Base-by-base conservation (phyloP, 2,329 filamentous ascomycete species). In the Fusarium nematophilum region DNA sequence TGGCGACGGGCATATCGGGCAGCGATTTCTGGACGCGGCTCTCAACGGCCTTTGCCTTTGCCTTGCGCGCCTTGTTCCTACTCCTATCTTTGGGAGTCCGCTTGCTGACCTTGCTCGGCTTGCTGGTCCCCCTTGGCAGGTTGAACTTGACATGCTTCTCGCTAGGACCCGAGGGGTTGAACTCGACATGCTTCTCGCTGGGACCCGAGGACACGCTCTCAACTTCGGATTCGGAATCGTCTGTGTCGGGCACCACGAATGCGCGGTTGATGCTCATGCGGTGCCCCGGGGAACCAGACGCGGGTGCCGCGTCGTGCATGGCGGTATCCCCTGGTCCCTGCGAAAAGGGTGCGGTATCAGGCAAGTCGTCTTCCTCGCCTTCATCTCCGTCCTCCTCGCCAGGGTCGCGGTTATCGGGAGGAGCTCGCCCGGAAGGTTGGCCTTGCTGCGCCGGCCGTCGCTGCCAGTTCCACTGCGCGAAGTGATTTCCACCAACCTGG, bases 1-100 rank as follows among this genome's bases (percentile, higher is more conserved):
- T 46, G 26, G 64, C 62, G 18, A 66, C 53, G 18, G 66, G 66
- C 57, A 66, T 43, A 11, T 40, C 31, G 3, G 54, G 44, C 27
- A 64, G 23, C 10, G 33, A 30, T 11, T 36, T 14, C n/a, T 50
- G 27, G 7, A 54, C 47, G 44, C 31, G 34, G 3, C 30, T 13
- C 11, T 44, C 25, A n/a, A 57, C 21, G 18, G 14, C 10, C 25
- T 11, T 48, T 4, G 45, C 31, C 38, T 47, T 59, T 21, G 25
- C 34, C n/a, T n/a, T n/a, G 10, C 33, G 13, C 17, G 14, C 13
- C 11, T 31, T 17, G 26, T n/a, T 30, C 9, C 6, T 15, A n/a
- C 36, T 31, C 15, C 37, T 52, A 8, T n/a, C 25, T 26, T 40
- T 57, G 9, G 15, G 31, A n/a, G 23, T 6, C 8, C 17, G 53